Base-by-base conservation (phyloP, 352 stramenopile species). In the Phytophthora citricola region DNA sequence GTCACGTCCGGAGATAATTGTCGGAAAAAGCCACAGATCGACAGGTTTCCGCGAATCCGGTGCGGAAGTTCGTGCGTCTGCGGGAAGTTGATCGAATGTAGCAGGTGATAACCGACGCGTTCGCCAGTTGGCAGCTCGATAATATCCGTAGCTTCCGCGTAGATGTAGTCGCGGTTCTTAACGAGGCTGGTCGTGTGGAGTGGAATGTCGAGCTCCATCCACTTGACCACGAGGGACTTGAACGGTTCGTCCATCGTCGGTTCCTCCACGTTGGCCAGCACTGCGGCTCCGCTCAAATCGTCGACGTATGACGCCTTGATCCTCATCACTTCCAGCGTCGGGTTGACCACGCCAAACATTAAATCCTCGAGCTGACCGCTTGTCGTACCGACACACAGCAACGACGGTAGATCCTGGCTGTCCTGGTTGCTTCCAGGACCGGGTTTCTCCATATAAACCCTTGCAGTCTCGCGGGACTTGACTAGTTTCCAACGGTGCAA, bases 151-250 rank as follows among this genome's bases (percentile, higher is more conserved):
- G 38, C 63, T 59, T 90, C 81, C 36, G 78, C 65, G 54, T 76
- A 90, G 36, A 87, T 67, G 27, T 80, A 87, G 62, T 90, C 81
- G 5, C 76, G 73, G 27, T 77, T 75, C 1, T 40, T 43, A 12
- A 87, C 69, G 11, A 87, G 31, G 27, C 54, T 55, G 1, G 71
- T 64, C 0, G 67, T 65, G 44, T 79, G 62, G 4, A 73, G 52
- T 1, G 69, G 71, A 0, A 68, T 50, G 27, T 81, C 71, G 44
- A 63, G 54, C 47, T 78, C 70, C 58, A 69, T 75, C 81, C 81
- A 90, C 66, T 90, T 90, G 39, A 90, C 66, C 2, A 76, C 71
- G 1, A 90, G 38, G 11, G 78, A 84, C 49, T 80, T 79, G 58
- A 90, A 87, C 5, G 81, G 78, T 14, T 83, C 65, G 46, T 73